Evolutionary conservation across 345 rosid species (phyloP).

Genomic region (Citrus mangshanensis): DNA sequence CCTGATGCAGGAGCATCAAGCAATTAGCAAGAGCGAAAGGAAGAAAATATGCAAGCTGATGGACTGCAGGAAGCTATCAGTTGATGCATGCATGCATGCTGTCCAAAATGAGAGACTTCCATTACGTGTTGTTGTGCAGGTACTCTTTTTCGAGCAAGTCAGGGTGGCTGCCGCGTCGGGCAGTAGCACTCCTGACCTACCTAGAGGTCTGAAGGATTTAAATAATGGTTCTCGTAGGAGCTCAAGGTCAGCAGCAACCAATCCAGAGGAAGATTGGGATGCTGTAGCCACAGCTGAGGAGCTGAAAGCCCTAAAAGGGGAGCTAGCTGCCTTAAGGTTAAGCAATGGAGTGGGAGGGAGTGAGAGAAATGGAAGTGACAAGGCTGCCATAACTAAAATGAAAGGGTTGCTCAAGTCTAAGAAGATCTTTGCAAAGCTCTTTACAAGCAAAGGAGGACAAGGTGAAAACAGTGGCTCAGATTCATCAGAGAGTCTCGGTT

Average conservation of each 20-base stretch:
- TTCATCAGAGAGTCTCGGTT: conserved; percentile 70
- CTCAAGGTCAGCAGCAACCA: conserved; percentile 63
- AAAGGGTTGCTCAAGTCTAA: conserved; percentile 70
- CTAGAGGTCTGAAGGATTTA: conserved; percentile 52
- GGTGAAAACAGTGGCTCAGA: conserved; percentile 72
- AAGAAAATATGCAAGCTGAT: conserved; percentile 79
- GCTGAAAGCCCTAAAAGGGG: conserved; percentile 62
- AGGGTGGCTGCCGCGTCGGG: conserved; percentile 71
- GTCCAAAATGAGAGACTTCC: conserved; percentile 89
- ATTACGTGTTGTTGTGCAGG: conserved; percentile 71
- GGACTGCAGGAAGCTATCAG: conserved; percentile 88
- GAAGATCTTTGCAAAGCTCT: conserved; percentile 56
- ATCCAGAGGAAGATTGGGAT: conserved; percentile 86
- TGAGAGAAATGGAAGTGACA: conserved; percentile 39
- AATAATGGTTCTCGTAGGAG: conserved; percentile 54
- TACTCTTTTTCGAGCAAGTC: conserved; percentile 82
- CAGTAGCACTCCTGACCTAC: conserved; percentile 78
- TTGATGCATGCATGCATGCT: conserved; percentile 78
- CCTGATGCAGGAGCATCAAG: conserved; percentile 62
- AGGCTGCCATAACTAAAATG: conserved; percentile 47
- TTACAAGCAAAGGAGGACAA: conserved; percentile 54
- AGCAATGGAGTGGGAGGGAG: conserved; percentile 31
- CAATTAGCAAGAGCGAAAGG: conserved; percentile 74
- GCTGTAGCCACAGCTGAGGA: conserved; percentile 67
- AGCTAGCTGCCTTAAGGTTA: conserved; percentile 57